Evolutionary conservation across 2,329 filamentous ascomycete species (phyloP).

Genomic region (Scopulariopsis brevicaulis): DNA sequence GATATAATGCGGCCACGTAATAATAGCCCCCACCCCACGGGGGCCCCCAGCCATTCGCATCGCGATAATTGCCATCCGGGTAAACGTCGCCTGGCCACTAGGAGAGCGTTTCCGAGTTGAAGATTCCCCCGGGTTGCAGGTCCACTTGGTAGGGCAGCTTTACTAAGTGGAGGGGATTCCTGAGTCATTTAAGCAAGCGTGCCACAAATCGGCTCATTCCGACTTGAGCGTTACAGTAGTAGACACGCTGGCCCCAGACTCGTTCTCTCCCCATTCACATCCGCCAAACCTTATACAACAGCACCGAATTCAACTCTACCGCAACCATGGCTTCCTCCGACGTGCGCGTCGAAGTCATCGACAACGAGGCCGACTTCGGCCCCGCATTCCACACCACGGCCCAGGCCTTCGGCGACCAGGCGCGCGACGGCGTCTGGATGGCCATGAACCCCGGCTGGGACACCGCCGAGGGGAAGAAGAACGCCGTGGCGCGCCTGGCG

Average conservation of each 20-base stretch:
- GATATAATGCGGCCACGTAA: too few species aligned
- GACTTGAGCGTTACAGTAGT: background rate
- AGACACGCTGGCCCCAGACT: background rate
- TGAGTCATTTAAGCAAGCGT: background rate
- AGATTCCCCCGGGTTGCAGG: too few species aligned
- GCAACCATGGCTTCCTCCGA: constrained; percentile 3
- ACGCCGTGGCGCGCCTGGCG: constrained; percentile 23
- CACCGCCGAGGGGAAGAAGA: constrained; percentile 27
- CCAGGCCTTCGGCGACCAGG: constrained; percentile 36
- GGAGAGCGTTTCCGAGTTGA: too few species aligned
- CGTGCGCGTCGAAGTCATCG: constrained; percentile 15
- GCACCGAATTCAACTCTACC: too few species aligned
- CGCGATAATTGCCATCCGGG: too few species aligned
- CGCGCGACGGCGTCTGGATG: constrained; percentile 36
- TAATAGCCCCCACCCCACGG: too few species aligned
- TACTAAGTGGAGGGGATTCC: background rate
- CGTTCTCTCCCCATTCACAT: background rate
- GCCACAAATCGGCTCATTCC: background rate
- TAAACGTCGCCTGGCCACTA: too few species aligned
- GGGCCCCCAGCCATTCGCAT: too few species aligned
- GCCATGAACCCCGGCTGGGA: constrained; percentile 43
- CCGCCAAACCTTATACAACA: too few species aligned
- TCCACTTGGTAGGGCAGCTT: background rate
- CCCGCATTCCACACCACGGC: constrained; percentile 13
- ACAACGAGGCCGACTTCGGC: constrained; percentile 14